A percentile compares a stretch with the other conserved stretches of the same genome.
Evolutionary conservation across 2,329 filamentous ascomycete species (phyloP).

Genomic region (Elsinoe fawcettii): DNA sequence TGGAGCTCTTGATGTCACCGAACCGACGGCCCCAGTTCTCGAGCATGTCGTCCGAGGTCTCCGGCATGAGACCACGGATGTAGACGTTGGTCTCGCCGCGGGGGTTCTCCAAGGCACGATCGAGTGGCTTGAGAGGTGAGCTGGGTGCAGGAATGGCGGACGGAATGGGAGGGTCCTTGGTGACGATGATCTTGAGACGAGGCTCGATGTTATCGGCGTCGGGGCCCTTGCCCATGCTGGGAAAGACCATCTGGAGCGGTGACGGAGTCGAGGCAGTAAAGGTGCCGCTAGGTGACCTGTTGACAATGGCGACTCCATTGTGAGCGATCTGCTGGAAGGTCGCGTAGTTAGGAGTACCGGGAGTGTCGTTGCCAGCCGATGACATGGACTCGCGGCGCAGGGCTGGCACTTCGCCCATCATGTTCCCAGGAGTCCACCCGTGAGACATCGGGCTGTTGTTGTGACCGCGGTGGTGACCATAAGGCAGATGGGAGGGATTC

Average conservation of each 20-base stretch:
- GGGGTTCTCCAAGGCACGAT: conserved; percentile 89
- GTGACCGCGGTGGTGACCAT: conserved; percentile 36
- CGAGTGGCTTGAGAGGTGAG: conserved; percentile 79
- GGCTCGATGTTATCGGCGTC: conserved; percentile 37
- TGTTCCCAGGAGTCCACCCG: conserved; percentile 39
- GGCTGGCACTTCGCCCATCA: conserved; percentile 41
- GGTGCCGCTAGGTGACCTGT: conserved; percentile 42
- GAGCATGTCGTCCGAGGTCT: conserved; percentile 87
- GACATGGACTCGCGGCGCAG: conserved; percentile 46
- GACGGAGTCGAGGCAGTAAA: conserved; percentile 45
- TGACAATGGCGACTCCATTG: conserved; percentile 40
- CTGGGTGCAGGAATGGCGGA: conserved; percentile 81
- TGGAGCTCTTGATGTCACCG: conserved; percentile 89
- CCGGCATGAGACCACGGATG: conserved; percentile 89
- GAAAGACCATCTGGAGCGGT: conserved; percentile 39
- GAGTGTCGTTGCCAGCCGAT: conserved; percentile 46
- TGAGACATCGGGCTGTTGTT: conserved; percentile 41
- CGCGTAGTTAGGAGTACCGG: conserved; percentile 41
- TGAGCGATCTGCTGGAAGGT: conserved; percentile 33
- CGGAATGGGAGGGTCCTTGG: conserved; percentile 75
- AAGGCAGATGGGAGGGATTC: conserved; percentile 37
- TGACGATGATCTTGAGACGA: conserved; percentile 38
- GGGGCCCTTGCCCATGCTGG: conserved; percentile 34
- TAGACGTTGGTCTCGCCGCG: conserved; percentile 97
- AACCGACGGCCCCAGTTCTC: conserved; percentile 77